Conservation (phyloP, 768 basidiomycete genomes). For the Amanita rimosa region DNA sequence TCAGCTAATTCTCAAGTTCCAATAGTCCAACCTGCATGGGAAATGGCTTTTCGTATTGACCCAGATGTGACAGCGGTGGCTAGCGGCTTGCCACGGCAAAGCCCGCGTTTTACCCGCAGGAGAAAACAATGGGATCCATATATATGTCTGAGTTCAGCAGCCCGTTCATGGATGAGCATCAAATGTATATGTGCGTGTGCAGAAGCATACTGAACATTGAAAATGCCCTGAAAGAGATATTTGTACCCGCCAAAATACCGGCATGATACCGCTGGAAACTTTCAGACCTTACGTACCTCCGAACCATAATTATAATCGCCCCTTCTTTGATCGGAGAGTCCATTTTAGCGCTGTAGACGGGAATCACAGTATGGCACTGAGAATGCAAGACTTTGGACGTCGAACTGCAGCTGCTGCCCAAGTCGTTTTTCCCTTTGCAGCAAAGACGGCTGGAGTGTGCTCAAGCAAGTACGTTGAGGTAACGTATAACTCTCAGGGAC, state of each 20-base stretch:
- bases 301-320: neutral
- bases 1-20: neutral
- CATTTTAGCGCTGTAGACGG: neutral
- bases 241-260: slow-evolving; percentile 1
- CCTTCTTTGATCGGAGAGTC: slow-evolving; percentile 5
- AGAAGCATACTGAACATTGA: neutral
- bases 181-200: neutral
- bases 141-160: neutral
- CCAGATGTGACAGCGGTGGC: neutral
- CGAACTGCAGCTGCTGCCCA: neutral
- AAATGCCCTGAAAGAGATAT: neutral
- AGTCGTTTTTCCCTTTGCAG: neutral
- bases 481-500: neutral
- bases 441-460: neutral
- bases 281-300: slow-evolving; percentile 5
- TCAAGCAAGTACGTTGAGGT: neutral
- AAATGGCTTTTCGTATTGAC: neutral
- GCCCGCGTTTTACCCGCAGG: neutral
- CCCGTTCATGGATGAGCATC: neutral
- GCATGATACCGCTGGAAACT: slow-evolving; percentile 1
- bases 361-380: neutral
- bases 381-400: too few relatives aligned
- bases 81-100: neutral
- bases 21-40: slow-evolving; percentile 1
- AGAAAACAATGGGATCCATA: neutral